phyloP scores from a whole-genome alignment of 306 rosid genomes.

The Inga laurina region DNA sequence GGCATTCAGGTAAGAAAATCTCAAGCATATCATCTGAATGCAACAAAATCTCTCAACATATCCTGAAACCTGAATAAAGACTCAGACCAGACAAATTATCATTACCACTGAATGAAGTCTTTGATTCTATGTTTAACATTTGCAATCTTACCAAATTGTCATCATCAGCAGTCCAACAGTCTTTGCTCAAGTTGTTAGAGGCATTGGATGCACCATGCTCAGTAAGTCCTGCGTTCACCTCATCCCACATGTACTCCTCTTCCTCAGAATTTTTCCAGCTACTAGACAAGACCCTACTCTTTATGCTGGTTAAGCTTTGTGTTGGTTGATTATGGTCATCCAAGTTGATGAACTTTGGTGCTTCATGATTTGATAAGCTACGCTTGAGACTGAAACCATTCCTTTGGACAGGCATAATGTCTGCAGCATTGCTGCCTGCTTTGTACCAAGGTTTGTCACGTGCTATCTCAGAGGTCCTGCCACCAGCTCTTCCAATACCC shows the following conservation, averaged over 20 bases:
- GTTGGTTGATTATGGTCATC: constrained; percentile 51
- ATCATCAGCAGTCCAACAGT: constrained; percentile 66
- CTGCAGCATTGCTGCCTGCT: constrained; percentile 53
- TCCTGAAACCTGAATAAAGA: neutral
- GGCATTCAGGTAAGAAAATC: neutral
- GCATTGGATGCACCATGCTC: constrained; percentile 51
- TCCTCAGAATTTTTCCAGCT: constrained; percentile 99
- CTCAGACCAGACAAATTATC: constrained; percentile 3
- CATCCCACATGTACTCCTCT: constrained; percentile 94
- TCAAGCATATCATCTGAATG: constrained; percentile 3
- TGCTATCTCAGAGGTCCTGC: constrained; percentile 55
- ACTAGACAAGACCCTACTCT: constrained; percentile 51
- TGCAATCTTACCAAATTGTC: constrained; percentile 71
- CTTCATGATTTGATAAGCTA: constrained; percentile 54
- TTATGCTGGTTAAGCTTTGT: constrained; percentile 46
- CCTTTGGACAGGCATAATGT: constrained; percentile 60
- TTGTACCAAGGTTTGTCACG: constrained; percentile 63
- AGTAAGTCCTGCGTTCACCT: constrained; percentile 62
- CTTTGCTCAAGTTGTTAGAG: constrained; percentile 50
- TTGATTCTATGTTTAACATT: neutral
- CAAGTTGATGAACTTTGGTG: constrained; percentile 54
- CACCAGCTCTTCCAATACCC: constrained; percentile 54
- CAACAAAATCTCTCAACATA: neutral
- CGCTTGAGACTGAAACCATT: constrained; percentile 68
- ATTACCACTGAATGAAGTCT: neutral